Percentiles rank a stretch among this genome's conserved stretches.
These are phyloP conservation scores for Xylogone sp. DNA, from an alignment of 2,329 filamentous ascomycete genomes.

Conservation along the genomic window DNA sequence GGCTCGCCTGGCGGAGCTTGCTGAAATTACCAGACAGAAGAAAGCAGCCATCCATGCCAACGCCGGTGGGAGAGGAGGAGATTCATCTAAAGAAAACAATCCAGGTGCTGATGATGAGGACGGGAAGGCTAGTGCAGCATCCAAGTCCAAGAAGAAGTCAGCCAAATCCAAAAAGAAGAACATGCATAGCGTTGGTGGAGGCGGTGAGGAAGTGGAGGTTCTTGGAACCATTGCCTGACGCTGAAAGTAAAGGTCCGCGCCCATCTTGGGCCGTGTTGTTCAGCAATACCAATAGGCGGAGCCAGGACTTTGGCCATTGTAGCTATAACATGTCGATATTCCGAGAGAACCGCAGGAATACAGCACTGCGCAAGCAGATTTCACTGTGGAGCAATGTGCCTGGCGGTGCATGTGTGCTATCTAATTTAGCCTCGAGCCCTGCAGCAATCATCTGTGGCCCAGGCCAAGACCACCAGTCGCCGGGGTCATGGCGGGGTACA, in stretches of 20 bases:
- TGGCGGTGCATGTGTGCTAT: too few relatives aligned
- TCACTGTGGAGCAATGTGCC: too few relatives aligned
- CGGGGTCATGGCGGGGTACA: too few relatives aligned
- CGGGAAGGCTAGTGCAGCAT: constrained; percentile 12
- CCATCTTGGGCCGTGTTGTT: not conserved
- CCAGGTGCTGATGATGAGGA: constrained; percentile 6
- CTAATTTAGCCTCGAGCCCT: too few relatives aligned
- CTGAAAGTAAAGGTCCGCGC: not conserved
- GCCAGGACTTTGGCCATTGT: not conserved
- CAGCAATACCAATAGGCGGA: too few relatives aligned
- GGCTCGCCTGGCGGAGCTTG: constrained; percentile 38
- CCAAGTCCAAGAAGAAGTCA: constrained; percentile 8
- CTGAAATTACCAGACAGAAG: constrained; percentile 19
- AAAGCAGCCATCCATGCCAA: constrained; percentile 20
- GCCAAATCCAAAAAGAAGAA: constrained; percentile 24
- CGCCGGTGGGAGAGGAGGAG: constrained; percentile 10
- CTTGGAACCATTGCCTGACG: constrained; percentile 17
- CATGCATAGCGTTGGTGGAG: constrained; percentile 20
- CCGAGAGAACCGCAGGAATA: too few relatives aligned
- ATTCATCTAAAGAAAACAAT: constrained; percentile 17
- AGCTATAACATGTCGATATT: not conserved
- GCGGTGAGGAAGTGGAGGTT: constrained; percentile 26
- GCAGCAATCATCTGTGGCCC: too few relatives aligned
- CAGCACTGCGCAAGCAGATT: too few relatives aligned
- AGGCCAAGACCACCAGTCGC: too few relatives aligned